Evolutionary conservation across 305 asterid genomes (phyloP), one percentile per base, ranked within the genome.

Genomic region (Fraxinus velutina): DNA sequence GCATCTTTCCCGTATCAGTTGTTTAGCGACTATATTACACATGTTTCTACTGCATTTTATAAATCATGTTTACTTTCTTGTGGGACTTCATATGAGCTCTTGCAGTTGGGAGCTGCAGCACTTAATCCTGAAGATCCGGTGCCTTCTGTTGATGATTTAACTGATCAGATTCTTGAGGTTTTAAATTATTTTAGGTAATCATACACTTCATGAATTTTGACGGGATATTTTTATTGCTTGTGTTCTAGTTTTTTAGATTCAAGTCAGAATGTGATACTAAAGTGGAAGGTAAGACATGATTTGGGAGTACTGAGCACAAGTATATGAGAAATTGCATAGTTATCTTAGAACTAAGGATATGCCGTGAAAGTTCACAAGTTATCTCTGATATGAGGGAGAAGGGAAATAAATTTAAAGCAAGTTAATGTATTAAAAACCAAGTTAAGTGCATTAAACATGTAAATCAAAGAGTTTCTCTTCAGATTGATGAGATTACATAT

Each of bases 61-160:
- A 79, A 82, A 92, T 93, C 86, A 90, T 87, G 81, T 87, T 68
- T 68, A 80, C 66, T 84, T 77, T 86, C 57, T 88, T 77, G 84
- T 85, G 86, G 89, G 83, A 90, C 88, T 86, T 91, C 88, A 85
- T 91, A 89, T 89, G 93, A 89, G 92, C 87, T 89, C 88, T 88
- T 91, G 91, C 96, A 93, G 98, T 92, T 93, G 89, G 97, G 97
- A 86, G 98, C 98, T 89, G 93, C 93, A 84, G 91, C 95, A 73
- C 83, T 93, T 85, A 82, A 87, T 89, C 84, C 87, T 30, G 86
- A 84, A 82, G 87, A 88, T 79, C 89, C 92, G 0, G 83, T 87
- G 79, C 97, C 92, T 22, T 91, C 93, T 27, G 92, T 90, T 37
- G 96, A 92, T 85, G 93, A 90, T 87, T 89, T 93, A 78, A 89